Evolutionary conservation across 139 green algal genomes (phyloP).

Genomic region (Coelastrella sp.): DNA sequence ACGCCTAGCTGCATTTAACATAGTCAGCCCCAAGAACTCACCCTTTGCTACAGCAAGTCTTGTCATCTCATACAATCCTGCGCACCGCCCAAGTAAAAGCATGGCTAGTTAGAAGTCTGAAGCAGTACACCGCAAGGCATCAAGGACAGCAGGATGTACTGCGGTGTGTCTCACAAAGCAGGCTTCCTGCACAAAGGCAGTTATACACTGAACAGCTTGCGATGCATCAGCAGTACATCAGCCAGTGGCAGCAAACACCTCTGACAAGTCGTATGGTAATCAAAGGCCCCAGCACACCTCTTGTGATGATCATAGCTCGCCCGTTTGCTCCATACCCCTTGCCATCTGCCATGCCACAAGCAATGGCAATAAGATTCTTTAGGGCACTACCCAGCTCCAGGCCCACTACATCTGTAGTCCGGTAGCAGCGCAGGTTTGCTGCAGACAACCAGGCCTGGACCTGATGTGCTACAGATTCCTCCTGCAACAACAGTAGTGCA

Average conservation of each 20-base stretch:
- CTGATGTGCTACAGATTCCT: slow-evolving; percentile 29
- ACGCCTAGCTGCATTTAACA: too few species aligned
- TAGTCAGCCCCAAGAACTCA: neutral
- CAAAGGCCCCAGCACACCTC: neutral
- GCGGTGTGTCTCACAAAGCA: too few species aligned
- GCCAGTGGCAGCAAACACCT: neutral
- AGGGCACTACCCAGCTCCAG: slow-evolving; percentile 28
- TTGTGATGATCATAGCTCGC: slow-evolving; percentile 35
- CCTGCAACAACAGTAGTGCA: neutral
- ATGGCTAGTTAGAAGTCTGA: neutral
- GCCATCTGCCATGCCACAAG: slow-evolving; percentile 36
- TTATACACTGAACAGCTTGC: too few species aligned
- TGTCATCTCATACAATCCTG: slow-evolving; percentile 34
- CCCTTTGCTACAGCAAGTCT: slow-evolving; percentile 32
- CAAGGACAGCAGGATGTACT: too few species aligned
- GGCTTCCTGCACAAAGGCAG: too few species aligned
- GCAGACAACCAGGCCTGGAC: slow-evolving; percentile 36
- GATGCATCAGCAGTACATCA: too few species aligned
- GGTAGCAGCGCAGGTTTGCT: slow-evolving; percentile 40
- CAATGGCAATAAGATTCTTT: slow-evolving; percentile 32
- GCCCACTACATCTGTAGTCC: slow-evolving; percentile 36
- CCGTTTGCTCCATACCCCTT: slow-evolving; percentile 32
- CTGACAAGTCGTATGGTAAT: neutral
- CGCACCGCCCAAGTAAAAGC: neutral
- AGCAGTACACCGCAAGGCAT: too few species aligned